Percentiles rank a stretch among this genome's conserved stretches.
phyloP scores from a whole-genome alignment of 805 yeast genomes.

The Citeromyces matritensis region DNA sequence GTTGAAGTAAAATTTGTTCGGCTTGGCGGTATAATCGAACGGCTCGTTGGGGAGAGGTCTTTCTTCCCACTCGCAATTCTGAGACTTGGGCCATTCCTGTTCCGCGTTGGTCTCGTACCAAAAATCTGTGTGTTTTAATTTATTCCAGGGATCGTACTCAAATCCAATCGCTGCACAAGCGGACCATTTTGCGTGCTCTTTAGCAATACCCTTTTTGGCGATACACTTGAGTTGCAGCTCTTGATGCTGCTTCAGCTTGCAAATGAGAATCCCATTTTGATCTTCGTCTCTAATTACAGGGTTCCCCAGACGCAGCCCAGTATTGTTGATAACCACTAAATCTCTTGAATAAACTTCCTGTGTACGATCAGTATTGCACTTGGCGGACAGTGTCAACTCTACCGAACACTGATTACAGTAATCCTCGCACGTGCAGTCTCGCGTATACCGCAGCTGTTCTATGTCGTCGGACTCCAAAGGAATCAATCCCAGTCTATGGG shows the following conservation, averaged over 20 bases:
- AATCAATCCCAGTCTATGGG: conserved; percentile 86
- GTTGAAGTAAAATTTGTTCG: conserved; percentile 70
- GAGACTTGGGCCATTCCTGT: conserved; percentile 85
- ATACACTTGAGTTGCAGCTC: conserved; percentile 81
- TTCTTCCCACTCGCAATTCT: conserved; percentile 92
- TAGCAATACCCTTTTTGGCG: conserved; percentile 94
- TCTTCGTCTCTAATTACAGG: conserved; percentile 76
- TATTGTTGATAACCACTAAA: conserved; percentile 24
- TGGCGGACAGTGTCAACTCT: conserved; percentile 71
- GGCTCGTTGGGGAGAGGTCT: conserved; percentile 78
- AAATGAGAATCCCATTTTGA: conserved; percentile 75
- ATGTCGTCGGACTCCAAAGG: conserved; percentile 80
- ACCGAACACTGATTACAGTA: conserved; percentile 95
- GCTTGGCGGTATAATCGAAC: conserved; percentile 75
- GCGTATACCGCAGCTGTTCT: conserved; percentile 69
- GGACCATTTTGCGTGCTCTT: conserved; percentile 98
- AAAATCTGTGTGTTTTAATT: conserved; percentile 84
- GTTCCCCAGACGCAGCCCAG: conserved; percentile 39
- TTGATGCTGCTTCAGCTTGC: conserved; percentile 86
- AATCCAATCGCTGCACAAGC: conserved; percentile 93
- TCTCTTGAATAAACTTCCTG: conserved; percentile 87
- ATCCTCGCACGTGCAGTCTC: conserved; percentile 97
- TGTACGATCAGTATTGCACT: conserved; percentile 65
- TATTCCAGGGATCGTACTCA: conserved; percentile 99
- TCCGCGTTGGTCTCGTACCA: conserved; percentile 91